Percentiles rank a stretch among this genome's conserved stretches.
Conservation (phyloP, 1,139 yeast species). For the Saccharomyces hybrid region DNA sequence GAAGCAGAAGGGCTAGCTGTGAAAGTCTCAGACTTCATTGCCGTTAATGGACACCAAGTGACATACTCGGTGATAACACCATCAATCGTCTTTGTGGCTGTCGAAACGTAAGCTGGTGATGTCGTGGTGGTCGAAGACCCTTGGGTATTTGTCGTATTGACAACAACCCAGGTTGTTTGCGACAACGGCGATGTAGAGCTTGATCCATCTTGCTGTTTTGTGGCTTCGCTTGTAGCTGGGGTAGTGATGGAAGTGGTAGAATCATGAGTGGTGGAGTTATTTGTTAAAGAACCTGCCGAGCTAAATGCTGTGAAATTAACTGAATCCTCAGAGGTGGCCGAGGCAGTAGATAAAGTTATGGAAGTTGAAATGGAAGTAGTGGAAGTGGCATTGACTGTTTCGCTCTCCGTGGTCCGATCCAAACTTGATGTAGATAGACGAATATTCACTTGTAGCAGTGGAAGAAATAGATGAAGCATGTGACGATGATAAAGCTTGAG, state of each 20-base stretch:
- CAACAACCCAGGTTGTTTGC: not conserved
- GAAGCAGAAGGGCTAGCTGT: not conserved
- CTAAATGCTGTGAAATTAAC: not conserved
- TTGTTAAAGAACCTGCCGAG: not conserved
- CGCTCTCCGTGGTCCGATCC: not conserved
- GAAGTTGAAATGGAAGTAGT: not conserved
- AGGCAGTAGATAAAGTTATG: not conserved
- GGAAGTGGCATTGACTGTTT: not conserved
- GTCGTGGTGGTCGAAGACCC: slow-evolving; percentile 10
- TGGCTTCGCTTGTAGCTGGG: not conserved
- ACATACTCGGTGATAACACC: slow-evolving; percentile 43
- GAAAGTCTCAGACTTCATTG: not conserved
- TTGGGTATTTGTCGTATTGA: not conserved
- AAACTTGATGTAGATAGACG: not conserved
- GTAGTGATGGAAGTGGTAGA: not conserved
- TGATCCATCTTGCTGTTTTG: not conserved
- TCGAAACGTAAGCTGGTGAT: slow-evolving; percentile 17
- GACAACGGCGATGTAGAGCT: not conserved
- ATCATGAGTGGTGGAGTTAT: not conserved
- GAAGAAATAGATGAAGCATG: not conserved
- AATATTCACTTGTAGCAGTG: not conserved
- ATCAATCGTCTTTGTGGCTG: slow-evolving; percentile 38
- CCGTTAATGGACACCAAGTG: slow-evolving; percentile 40
- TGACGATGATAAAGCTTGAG: too few species aligned
- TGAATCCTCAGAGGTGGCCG: not conserved